Conservation (phyloP, 2,329 filamentous ascomycete genomes). For the Exophiala xenobiotica region DNA sequence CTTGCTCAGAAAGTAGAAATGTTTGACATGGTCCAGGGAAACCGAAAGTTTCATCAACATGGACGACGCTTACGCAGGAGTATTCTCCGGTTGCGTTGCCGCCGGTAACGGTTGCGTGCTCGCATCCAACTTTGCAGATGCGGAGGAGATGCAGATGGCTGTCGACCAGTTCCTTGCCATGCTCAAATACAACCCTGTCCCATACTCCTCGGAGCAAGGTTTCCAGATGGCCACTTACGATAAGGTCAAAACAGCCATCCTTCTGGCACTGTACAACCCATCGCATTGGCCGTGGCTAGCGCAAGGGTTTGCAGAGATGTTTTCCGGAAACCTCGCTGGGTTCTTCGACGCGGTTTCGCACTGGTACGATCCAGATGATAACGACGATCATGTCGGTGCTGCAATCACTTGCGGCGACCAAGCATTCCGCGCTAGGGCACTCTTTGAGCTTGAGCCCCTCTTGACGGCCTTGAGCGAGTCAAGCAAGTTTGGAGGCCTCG, state of each 20-base stretch:
- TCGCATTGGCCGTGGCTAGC: neutral
- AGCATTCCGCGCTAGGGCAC: constrained; percentile 8
- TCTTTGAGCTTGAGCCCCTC: neutral
- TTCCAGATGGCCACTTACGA: neutral
- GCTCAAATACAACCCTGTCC: constrained; percentile 3
- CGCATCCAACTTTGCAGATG: neutral
- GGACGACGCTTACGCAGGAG: neutral
- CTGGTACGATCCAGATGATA: neutral
- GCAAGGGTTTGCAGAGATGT: neutral
- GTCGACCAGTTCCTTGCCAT: neutral
- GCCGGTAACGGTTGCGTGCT: neutral
- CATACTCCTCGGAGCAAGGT: neutral
- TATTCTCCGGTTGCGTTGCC: neutral
- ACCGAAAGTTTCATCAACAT: neutral
- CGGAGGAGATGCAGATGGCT: constrained; percentile 4
- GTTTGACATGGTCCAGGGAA: neutral
- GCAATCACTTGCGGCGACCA: constrained; percentile 15
- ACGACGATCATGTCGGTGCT: neutral
- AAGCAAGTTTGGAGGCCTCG: neutral
- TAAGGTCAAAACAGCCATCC: neutral
- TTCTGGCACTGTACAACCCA: constrained; percentile 10
- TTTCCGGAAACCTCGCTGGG: neutral
- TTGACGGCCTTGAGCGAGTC: neutral
- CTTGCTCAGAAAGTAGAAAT: neutral
- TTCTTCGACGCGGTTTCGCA: neutral